Base-by-base conservation (phyloP, 2,329 filamentous ascomycete genomes). In the Hypoxylon sp. region DNA sequence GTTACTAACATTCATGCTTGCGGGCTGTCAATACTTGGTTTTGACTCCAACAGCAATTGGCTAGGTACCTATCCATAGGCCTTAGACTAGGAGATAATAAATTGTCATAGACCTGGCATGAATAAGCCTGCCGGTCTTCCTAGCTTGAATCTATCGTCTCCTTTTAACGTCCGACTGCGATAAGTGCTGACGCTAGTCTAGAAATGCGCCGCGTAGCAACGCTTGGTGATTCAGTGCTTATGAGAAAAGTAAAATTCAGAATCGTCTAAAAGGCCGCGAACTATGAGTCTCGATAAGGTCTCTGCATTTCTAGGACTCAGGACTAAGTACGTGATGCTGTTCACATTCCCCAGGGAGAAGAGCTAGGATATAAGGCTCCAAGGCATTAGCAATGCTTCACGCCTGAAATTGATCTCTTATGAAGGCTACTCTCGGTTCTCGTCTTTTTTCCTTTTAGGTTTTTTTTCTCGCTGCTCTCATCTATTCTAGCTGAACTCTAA, bases 71-170 rank as follows among this genome's bases (percentile, higher is more conserved):
- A 37, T 46, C 19, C 32, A 19, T n/a, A 19, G 17, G 32, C 47
- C 21, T 56, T 52, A 31, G 19, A 57, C 50, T 63, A 52, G 44
- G 54, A 56, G 51, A 53, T 57, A 56, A 61, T 60, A 39, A 56
- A 48, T 55, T 51, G 48, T 19, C 17, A 57, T 60, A n/a, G 21
- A 37, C 35, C 39, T 27, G 21, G 19, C 27, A 62, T 29, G 42
- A 47, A 32, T 27, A 54, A 52, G 42, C 21, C 19, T 27, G n/a
- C 57, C 31, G 24, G 57, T 62, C 57, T 47, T 46, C 21, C 32
- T 29, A 39, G 21, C n/a, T 8, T 57, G 35, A 31, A 39, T 44
- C 15, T 53, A 11, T 35, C 27, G 17, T 39, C 32, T 21, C 46
- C 15, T 50, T 35, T 54, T 19, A 24, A 50, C 31, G 24, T 50